A percentile compares a stretch with the other conserved stretches of the same genome.
These are phyloP conservation scores for Zea mays DNA, from an alignment of 176 grass and related monocot genomes.

Conservation along the genomic window Zm-B73-REFERENCE-NAM-5.0 NC_050103.1:175010001-175010500, in stretches of 20 bases:
- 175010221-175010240: not conserved
- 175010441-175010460: not conserved
- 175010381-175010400: conserved; percentile 15
- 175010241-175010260: not conserved
- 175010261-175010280: conserved; percentile 30
- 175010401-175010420: conserved; percentile 20
- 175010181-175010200: conserved; percentile 10
- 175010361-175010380: not conserved
- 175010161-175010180: conserved; percentile 3
- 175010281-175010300: conserved; percentile 30
- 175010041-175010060: too few species aligned
- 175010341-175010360: conserved; percentile 8
- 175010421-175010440: not conserved
- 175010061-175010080: too few species aligned
- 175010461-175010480: not conserved
- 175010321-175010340: conserved; percentile 26
- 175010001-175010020: too few species aligned
- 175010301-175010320: conserved; percentile 11
- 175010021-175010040: too few species aligned
- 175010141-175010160: conserved; percentile 37
- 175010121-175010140: not conserved
- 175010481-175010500: not conserved
- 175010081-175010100: not conserved
- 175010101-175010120: not conserved
- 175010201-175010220: not conserved